Evolutionary conservation across 208 protist species (phyloP).

Genomic region (Acanthamoeba culbertsoni): DNA sequence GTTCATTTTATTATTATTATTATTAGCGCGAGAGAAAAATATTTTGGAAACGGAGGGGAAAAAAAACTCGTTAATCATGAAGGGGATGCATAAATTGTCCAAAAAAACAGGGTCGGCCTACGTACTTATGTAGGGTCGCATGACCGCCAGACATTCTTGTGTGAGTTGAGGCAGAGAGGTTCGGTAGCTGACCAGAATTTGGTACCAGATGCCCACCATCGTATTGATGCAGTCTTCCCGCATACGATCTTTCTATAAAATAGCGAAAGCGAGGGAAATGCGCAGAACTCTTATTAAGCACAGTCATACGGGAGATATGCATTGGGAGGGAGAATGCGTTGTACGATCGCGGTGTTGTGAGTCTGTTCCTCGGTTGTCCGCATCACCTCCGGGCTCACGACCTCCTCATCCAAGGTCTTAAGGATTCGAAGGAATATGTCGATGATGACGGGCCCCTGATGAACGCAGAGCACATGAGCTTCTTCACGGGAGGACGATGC

Average conservation of each 20-base stretch:
- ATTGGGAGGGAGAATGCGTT: no score
- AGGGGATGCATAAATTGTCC: neutral
- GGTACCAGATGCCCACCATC: constrained; percentile 67
- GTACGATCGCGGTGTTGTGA: constrained; percentile 71
- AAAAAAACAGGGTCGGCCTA: no score
- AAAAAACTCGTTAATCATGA: neutral
- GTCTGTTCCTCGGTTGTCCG: constrained; percentile 63
- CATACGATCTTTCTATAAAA: constrained; percentile 70
- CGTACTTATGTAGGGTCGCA: constrained; percentile 69
- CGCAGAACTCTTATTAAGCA: neutral
- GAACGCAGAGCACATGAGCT: neutral
- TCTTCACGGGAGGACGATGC: neutral
- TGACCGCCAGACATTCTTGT: constrained; percentile 63
- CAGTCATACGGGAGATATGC: neutral
- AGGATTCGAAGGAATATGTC: constrained; percentile 74
- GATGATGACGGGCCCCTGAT: constrained; percentile 14
- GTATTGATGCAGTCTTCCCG: constrained; percentile 63
- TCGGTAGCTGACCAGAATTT: constrained; percentile 58
- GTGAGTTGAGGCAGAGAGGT: constrained; percentile 23
- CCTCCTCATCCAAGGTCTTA: constrained; percentile 71
- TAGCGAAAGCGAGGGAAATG: neutral
- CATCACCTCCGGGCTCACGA: constrained; percentile 61
- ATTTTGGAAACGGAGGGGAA: no score
- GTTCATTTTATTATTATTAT: no score
- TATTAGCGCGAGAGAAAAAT: no score